Evolutionary conservation across 2,329 filamentous ascomycete species (phyloP), one percentile per base, ranked within the genome.

Genomic region (Onygenales sp.): DNA sequence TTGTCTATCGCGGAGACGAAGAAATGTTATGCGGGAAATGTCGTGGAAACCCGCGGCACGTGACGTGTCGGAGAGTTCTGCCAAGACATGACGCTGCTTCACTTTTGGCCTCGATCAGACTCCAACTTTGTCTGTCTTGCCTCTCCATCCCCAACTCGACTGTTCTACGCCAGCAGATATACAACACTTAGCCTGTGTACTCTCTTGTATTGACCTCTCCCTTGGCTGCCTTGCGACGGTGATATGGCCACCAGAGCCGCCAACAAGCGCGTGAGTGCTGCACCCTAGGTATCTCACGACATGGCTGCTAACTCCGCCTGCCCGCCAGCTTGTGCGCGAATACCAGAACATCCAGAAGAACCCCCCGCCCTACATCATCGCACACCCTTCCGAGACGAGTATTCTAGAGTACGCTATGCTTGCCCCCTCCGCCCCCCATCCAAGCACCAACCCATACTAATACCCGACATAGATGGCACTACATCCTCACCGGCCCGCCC

Each of bases 401-500:
- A 95, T 95, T 60, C 80, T 96, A 47, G 91, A 96, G 86, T 89
- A 73, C 56, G 81, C 17, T 17, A 17, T 14, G 14, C 14, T 14
- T 70, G n/a, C 39, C 31, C 42, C 35, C 33, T 50, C 33, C n/a
- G 54, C 36, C 45, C 41, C 38, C 33, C 6, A 39, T 41, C 21
- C 36, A n/a, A 21, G 7, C 13, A 43, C 41, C 52, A 48, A 43
- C 47, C 62, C 56, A 55, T 52, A 58, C 58, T 51, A 56, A 50
- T 50, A 44, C 17, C 17, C 17, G 17, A 17, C 50, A 36, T 64
- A 87, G 85, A 74, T 95, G 89, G 89, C 89, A 95, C 74, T 95
- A 94, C 74, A 88, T 96, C 66, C 87, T 97, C 60, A 96, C 91
- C 39, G 93, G 93, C 2, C 92, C 93, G 36, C 90, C 94, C 57